Base-by-base conservation (phyloP, 257 asterid genomes). In the Nicotiana obtusifolia region DNA sequence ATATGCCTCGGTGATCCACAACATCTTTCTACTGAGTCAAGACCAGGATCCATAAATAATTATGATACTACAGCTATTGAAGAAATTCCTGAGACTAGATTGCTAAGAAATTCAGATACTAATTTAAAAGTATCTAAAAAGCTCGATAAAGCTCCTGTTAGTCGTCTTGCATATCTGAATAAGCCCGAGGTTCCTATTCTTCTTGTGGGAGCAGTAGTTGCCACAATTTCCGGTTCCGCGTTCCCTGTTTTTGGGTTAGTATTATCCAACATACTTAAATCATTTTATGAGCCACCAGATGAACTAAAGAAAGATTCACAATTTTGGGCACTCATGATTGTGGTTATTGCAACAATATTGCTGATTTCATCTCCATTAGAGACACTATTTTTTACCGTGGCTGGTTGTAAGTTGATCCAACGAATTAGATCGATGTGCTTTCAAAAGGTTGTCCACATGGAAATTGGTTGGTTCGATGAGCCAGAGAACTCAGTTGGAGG, bases 381-480 rank as follows among this genome's bases (percentile, higher is more conserved):
- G 81, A 87, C 92, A 16, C 88, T 87, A 28, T 80, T 91, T 4
- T 93, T 92, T 41, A 91, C 94, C 2, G 76, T 91, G 78, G 94
- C 94, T 7, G 94, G 95, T 81, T 85, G 87, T 83, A 92, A 78
- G 86, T 73, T 92, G 86, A 87, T 92, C 10, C 82, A 82, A 68
- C 83, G 94, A 47, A 89, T 93, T 24, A 84, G 94, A 84, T 41
- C 85, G 62, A 86, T 90, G 91, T 91, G 91, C 80, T 93, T 91
- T n/a, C 84, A 86, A 53, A 93, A 88, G 84, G 89, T 88, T 82
- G 91, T 91, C 19, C 85, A 83, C 77, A 91, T 87, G 94, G 94
- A 93, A 76, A 88, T 93, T 2, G 89, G 93, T 64, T 93, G 97
- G 94, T 91, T 85, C 37, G 97, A 91, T 10, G 89, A 89, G 73